Conservation (phyloP, 345 rosid genomes). For the Populus ilicifolia region DNA sequence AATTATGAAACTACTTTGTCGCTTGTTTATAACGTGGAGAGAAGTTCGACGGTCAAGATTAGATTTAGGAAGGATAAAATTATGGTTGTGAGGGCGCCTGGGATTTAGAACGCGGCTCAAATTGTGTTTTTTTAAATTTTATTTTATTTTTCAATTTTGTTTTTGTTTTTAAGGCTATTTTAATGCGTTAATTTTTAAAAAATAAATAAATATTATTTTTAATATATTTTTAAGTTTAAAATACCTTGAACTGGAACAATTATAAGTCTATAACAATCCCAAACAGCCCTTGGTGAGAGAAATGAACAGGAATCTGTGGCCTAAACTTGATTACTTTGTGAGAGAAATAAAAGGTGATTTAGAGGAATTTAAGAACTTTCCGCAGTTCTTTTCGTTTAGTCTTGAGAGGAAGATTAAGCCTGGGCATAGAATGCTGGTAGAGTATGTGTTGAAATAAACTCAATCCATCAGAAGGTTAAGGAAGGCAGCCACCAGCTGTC, state of each 20-base stretch:
- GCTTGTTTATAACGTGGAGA: slow-evolving; percentile 60
- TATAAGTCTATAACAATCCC: too few species aligned
- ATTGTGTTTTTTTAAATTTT: too few species aligned
- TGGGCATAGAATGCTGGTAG: slow-evolving; percentile 56
- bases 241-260: too few species aligned
- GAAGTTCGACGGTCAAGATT: slow-evolving; percentile 55
- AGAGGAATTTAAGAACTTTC: slow-evolving; percentile 60
- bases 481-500: too few species aligned
- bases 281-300: too few species aligned
- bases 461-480: too few species aligned
- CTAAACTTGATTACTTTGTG: slow-evolving; percentile 58
- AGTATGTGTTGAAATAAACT: too few species aligned
- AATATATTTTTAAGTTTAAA: too few species aligned
- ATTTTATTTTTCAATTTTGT: too few species aligned
- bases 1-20: slow-evolving; percentile 51
- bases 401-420: slow-evolving; percentile 84
- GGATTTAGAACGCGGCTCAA: slow-evolving; percentile 33
- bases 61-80: slow-evolving; percentile 52
- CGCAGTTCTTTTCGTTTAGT: slow-evolving; percentile 88
- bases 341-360: slow-evolving; percentile 62
- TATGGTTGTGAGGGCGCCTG: slow-evolving; percentile 78
- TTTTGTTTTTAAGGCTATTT: too few species aligned
- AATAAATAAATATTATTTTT: too few species aligned
- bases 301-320: slow-evolving; percentile 60
- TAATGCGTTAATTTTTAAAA: too few species aligned